phyloP scores from a whole-genome alignment of 768 basidiomycete species.

The Calocera cornea region DNA sequence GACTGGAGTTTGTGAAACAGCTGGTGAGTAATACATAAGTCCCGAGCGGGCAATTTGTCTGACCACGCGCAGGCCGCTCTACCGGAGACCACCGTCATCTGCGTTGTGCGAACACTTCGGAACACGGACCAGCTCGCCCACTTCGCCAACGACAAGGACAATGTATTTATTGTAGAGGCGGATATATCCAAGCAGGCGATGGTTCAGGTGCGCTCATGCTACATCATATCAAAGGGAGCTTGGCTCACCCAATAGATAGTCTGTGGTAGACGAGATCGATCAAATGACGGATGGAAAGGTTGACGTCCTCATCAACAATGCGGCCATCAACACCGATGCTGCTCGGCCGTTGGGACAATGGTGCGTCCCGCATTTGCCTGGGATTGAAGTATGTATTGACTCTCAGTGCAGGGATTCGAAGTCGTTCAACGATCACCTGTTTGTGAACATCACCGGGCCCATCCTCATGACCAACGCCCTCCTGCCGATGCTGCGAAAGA shows the following conservation, averaged over 20 bases:
- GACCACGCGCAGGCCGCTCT: slow-evolving; percentile 4
- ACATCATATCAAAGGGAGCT: neutral
- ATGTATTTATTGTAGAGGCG: slow-evolving; percentile 27
- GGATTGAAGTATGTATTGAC: neutral
- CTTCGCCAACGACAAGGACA: slow-evolving; percentile 13
- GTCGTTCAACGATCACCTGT: slow-evolving; percentile 3
- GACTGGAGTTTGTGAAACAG: slow-evolving; percentile 20
- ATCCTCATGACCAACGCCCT: slow-evolving; percentile 28
- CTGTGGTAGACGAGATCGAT: slow-evolving; percentile 10
- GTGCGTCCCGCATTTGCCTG: neutral
- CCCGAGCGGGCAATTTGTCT: neutral
- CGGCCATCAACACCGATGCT: slow-evolving; percentile 14
- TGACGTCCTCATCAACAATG: slow-evolving; percentile 30
- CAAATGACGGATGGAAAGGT: slow-evolving; percentile 22
- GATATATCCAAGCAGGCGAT: slow-evolving; percentile 26
- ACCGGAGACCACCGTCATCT: slow-evolving; percentile 18
- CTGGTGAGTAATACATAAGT: slow-evolving; percentile 8
- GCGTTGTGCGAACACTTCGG: slow-evolving; percentile 20
- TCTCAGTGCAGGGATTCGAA: neutral
- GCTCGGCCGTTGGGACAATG: neutral
- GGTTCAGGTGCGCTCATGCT: slow-evolving; percentile 20
- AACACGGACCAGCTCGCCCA: slow-evolving; percentile 14
- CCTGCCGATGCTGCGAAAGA: slow-evolving; percentile 26
- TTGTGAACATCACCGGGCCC: slow-evolving; percentile 27
- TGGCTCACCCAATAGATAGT: slow-evolving; percentile 5